Evolutionary conservation across 2,329 filamentous ascomycete genomes (phyloP).

Genomic region (Pseudonectria foliicola): DNA sequence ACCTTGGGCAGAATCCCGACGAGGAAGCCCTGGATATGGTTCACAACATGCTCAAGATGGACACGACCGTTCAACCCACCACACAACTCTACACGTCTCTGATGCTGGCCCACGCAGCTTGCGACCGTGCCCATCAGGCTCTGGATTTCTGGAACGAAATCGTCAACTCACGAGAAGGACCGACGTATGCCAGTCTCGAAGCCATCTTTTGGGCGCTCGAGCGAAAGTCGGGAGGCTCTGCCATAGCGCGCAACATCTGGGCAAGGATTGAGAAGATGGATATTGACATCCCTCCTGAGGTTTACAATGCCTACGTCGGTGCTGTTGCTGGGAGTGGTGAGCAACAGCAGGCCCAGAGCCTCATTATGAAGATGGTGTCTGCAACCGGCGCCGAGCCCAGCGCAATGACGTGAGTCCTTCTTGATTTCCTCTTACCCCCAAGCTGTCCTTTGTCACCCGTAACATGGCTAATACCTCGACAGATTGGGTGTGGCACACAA

Average conservation of each 20-base stretch:
- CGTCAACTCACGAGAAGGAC: slow-evolving; percentile 75
- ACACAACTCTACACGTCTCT: slow-evolving; percentile 76
- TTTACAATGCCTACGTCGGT: slow-evolving; percentile 72
- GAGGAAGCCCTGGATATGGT: slow-evolving; percentile 63
- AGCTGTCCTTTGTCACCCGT: too few species aligned
- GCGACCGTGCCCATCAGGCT: slow-evolving; percentile 57
- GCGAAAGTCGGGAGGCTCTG: slow-evolving; percentile 48
- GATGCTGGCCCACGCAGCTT: slow-evolving; percentile 76
- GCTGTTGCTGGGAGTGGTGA: slow-evolving; percentile 68
- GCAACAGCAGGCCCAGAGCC: slow-evolving; percentile 57
- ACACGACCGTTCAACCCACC: slow-evolving; percentile 68
- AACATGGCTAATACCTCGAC: slow-evolving; percentile 10
- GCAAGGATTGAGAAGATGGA: slow-evolving; percentile 64
- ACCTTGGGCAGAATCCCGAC: slow-evolving; percentile 52
- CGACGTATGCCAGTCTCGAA: slow-evolving; percentile 71
- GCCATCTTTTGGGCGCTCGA: slow-evolving; percentile 78
- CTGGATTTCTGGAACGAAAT: slow-evolving; percentile 81
- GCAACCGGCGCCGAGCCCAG: slow-evolving; percentile 63
- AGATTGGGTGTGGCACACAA: slow-evolving; percentile 75
- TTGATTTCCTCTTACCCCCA: neutral
- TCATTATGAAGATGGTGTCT: slow-evolving; percentile 60
- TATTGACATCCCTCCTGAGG: slow-evolving; percentile 63
- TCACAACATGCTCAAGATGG: slow-evolving; percentile 92
- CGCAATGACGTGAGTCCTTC: slow-evolving; percentile 56
- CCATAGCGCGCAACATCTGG: slow-evolving; percentile 62